A percentile compares a stretch with the other conserved stretches of the same genome.
Evolutionary conservation across 768 basidiomycete genomes (phyloP).

Genomic region (Pleurotus giganteus): DNA sequence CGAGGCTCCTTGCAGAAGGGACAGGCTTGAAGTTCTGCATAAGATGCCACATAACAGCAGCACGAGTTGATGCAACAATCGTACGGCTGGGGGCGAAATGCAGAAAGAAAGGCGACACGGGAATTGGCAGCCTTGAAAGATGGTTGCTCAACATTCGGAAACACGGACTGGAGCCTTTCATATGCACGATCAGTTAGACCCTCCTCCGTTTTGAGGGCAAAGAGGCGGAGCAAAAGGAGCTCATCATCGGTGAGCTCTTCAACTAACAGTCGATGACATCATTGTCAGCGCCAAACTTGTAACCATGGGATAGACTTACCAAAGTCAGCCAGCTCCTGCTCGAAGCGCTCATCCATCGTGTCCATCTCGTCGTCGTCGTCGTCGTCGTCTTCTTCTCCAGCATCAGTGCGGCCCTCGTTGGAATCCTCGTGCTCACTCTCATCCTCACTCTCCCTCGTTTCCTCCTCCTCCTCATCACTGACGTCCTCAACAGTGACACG

Average conservation of each 20-base stretch:
- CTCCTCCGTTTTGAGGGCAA: slow-evolving; percentile 26
- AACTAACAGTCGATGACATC: slow-evolving; percentile 5
- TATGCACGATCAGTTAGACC: slow-evolving; percentile 25
- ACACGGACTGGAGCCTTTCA: slow-evolving; percentile 19
- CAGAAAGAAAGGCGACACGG: slow-evolving; percentile 27
- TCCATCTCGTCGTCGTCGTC: slow-evolving; percentile 8
- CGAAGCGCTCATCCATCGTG: slow-evolving; percentile 16
- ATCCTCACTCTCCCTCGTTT: background rate
- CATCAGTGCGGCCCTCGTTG: too few relatives aligned
- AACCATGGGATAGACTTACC: slow-evolving; percentile 11
- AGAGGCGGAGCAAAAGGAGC: slow-evolving; percentile 22
- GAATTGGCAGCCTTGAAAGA: slow-evolving; percentile 17
- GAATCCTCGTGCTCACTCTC: slow-evolving; percentile 8
- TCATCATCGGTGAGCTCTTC: slow-evolving; percentile 22
- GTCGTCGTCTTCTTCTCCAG: background rate
- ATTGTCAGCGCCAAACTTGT: background rate
- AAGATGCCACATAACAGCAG: slow-evolving; percentile 31
- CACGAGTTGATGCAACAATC: slow-evolving; percentile 45
- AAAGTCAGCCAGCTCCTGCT: slow-evolving; percentile 14
- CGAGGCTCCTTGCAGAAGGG: slow-evolving; percentile 32
- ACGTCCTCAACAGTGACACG: background rate
- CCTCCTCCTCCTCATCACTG: background rate
- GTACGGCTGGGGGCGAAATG: slow-evolving; percentile 27
- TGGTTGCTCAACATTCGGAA: slow-evolving; percentile 17
- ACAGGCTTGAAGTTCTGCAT: slow-evolving; percentile 26